Conservation (phyloP, 1,284 basidiomycete genomes). For the Rhodotorula sp. region DNA sequence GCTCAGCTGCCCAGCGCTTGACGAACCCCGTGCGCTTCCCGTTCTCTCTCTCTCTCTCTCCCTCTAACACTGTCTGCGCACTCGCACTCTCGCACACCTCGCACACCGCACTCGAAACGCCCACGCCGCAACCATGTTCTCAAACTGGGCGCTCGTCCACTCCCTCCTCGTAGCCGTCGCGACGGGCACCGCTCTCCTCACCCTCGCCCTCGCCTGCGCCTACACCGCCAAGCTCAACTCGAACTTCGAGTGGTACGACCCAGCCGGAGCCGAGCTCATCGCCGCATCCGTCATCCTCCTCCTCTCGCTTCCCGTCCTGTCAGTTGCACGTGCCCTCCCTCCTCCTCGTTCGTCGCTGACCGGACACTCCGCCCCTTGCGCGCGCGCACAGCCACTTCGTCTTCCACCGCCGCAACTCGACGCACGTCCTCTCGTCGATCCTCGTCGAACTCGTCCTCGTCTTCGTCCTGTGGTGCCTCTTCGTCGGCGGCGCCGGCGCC, state of each 20-base stretch:
- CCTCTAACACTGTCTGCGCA: neutral
- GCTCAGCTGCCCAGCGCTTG: no score
- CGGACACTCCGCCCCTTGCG: neutral
- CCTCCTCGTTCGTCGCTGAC: conserved; percentile 1
- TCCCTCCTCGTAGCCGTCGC: conserved; percentile 8
- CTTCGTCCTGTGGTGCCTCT: conserved; percentile 20
- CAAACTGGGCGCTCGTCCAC: neutral
- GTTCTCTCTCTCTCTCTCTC: neutral
- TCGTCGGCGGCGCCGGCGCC: conserved; percentile 21
- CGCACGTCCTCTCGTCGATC: neutral
- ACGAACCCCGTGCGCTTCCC: neutral
- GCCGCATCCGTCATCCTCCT: conserved; percentile 2
- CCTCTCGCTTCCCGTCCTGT: conserved; percentile 1
- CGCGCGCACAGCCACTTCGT: neutral
- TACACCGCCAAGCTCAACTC: conserved; percentile 15
- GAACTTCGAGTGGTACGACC: conserved; percentile 11
- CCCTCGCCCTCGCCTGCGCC: conserved; percentile 24
- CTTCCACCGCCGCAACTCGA: neutral
- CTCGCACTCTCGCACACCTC: neutral
- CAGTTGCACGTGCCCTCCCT: neutral
- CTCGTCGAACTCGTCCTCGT: conserved; percentile 5
- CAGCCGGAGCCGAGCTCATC: neutral
- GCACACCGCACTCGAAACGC: no score
- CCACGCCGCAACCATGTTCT: neutral
- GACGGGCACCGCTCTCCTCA: conserved; percentile 2